phyloP scores from a whole-genome alignment of 129 eudicot genomes.

The Erigeron canadensis region DNA sequence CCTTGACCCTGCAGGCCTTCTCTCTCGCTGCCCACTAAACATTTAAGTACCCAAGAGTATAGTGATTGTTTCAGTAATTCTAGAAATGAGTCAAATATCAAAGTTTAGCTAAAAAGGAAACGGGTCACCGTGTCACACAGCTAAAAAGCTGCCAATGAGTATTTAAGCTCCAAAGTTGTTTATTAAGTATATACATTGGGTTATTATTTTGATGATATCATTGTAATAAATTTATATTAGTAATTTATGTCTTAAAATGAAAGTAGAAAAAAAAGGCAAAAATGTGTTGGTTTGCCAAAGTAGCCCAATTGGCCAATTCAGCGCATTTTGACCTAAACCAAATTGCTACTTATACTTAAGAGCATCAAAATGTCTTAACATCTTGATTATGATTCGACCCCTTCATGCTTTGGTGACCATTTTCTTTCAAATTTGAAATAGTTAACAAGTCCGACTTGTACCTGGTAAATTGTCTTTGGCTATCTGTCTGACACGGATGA shows the following conservation, averaged over 20 bases:
- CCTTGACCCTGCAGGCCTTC: too few relatives aligned
- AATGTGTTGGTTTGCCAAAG: conserved; percentile 3
- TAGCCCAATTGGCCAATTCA: neutral
- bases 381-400: conserved; percentile 15
- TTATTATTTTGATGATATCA: neutral
- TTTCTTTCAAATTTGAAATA: conserved; percentile 10
- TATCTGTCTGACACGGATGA: conserved; percentile 20
- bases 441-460: neutral
- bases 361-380: neutral
- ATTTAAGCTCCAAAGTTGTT: neutral
- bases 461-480: neutral
- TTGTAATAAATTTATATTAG: neutral
- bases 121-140: neutral
- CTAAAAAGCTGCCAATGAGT: neutral
- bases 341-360: conserved; percentile 2
- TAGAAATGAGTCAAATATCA: neutral
- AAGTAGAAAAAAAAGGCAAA: conserved; percentile 4
- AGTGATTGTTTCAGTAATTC: neutral
- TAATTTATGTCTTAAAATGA: neutral
- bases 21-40: neutral
- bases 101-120: neutral
- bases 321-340: neutral
- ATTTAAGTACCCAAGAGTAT: neutral
- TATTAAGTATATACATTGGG: neutral
- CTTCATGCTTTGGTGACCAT: conserved; percentile 1